Conservation (phyloP, 805 yeast species). For the Deakozyma indianensis region DNA sequence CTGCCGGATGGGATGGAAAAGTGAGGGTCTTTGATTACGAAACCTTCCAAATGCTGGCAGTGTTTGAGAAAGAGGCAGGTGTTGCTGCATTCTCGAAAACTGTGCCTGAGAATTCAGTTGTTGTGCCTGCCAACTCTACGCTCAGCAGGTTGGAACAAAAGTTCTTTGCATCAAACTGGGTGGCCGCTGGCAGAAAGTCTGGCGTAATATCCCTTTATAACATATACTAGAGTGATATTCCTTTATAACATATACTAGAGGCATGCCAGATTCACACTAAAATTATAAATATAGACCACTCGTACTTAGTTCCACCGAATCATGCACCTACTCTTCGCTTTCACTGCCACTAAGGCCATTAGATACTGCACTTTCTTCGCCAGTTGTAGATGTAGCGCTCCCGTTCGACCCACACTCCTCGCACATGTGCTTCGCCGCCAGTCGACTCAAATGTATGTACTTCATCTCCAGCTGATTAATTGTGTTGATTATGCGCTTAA, state of each 20-base stretch:
- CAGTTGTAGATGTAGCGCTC: not conserved
- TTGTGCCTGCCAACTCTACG: not conserved
- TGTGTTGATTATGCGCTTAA: constrained; percentile 5
- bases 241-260: too few relatives aligned
- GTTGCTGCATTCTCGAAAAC: constrained; percentile 11
- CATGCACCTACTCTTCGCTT: constrained; percentile 45
- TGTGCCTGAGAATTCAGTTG: not conserved
- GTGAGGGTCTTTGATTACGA: constrained; percentile 18
- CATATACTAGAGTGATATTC: constrained; percentile 3
- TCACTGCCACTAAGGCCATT: constrained; percentile 8
- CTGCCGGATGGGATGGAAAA: constrained; percentile 29
- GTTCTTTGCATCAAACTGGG: constrained; percentile 13
- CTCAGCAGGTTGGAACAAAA: constrained; percentile 4
- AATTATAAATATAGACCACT: too few relatives aligned
- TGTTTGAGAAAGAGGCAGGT: constrained; percentile 16
- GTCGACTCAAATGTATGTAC: constrained; percentile 5
- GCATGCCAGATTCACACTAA: too few relatives aligned
- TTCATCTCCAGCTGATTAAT: constrained; percentile 8
- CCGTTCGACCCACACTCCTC: not conserved
- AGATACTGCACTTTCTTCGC: not conserved
- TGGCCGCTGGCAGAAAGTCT: constrained; percentile 41
- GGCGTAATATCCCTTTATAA: constrained; percentile 34
- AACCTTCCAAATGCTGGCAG: constrained; percentile 18
- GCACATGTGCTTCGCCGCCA: constrained; percentile 2
- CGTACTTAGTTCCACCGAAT: constrained; percentile 7